phyloP scores from a whole-genome alignment of 176 grass and related monocot species.

The Zizania latifolia region DNA sequence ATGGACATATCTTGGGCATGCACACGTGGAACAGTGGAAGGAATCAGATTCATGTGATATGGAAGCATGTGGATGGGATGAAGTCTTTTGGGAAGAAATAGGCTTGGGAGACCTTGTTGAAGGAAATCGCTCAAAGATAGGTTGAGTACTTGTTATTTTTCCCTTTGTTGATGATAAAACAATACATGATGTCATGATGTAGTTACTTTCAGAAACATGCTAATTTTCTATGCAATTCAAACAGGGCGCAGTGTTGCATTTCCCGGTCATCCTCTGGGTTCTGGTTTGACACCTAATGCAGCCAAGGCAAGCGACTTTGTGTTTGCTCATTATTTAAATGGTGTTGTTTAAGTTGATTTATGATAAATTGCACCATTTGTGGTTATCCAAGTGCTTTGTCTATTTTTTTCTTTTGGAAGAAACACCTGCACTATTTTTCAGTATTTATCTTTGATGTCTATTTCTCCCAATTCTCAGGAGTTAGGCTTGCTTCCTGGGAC shows the following conservation, averaged over 20 bases:
- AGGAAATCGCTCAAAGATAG: slow-evolving; percentile 81
- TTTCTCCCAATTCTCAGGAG: slow-evolving; percentile 47
- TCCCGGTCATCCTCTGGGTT: slow-evolving; percentile 95
- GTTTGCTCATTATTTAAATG: slow-evolving; percentile 11
- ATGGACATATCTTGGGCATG: slow-evolving; percentile 93
- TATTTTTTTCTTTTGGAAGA: slow-evolving; percentile 25
- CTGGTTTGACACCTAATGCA: slow-evolving; percentile 74
- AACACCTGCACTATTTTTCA: background rate
- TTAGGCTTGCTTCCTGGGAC: slow-evolving; percentile 76
- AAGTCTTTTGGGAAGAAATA: slow-evolving; percentile 95
- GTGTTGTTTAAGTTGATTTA: slow-evolving; percentile 20
- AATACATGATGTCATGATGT: background rate
- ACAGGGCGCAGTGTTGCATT: slow-evolving; percentile 92
- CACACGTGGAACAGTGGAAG: slow-evolving; percentile 66
- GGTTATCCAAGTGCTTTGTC: slow-evolving; percentile 2
- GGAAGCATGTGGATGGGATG: slow-evolving; percentile 96
- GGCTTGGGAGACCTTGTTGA: slow-evolving; percentile 75
- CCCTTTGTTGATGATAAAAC: background rate
- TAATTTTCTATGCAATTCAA: slow-evolving; percentile 20
- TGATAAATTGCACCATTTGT: background rate
- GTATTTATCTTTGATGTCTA: background rate
- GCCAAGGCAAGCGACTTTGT: slow-evolving; percentile 75
- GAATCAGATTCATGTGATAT: slow-evolving; percentile 69
- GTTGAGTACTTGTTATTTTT: slow-evolving; percentile 21
- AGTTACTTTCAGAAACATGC: slow-evolving; percentile 21